Conservation (phyloP, 2,329 filamentous ascomycete genomes). For the Trematosphaeria pertusa region DNA sequence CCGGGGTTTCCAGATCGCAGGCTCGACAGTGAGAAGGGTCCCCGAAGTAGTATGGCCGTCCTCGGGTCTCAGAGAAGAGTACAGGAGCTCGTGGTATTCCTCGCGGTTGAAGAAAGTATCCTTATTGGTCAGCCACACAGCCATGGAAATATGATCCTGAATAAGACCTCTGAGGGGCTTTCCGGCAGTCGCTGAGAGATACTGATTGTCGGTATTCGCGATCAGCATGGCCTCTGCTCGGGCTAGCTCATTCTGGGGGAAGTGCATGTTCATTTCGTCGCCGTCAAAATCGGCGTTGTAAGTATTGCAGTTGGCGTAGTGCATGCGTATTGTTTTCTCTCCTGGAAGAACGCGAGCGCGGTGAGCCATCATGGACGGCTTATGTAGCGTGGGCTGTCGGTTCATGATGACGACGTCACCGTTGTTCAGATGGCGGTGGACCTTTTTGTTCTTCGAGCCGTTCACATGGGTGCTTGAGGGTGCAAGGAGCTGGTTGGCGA, state of each 20-base stretch:
- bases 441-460: conserved; percentile 89
- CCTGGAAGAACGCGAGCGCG: conserved; percentile 88
- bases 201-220: conserved; percentile 96
- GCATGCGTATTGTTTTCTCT: conserved; percentile 98
- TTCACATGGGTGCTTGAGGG: conserved; percentile 77
- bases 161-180: conserved; percentile 95
- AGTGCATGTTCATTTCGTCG: conserved; percentile 99
- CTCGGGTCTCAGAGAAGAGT: conserved; percentile 87
- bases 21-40: conserved; percentile 79
- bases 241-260: conserved; percentile 95
- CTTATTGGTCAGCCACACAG: conserved; percentile 85
- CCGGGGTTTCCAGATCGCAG: conserved; percentile 81
- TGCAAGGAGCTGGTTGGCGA: conserved; percentile 92
- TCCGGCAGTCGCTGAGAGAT: conserved; percentile 90
- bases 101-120: conserved; percentile 89
- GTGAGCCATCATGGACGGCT: conserved; percentile 99
- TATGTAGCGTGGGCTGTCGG: conserved; percentile 95
- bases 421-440: conserved; percentile 93
- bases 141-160: conserved; percentile 97
- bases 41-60: conserved; percentile 86
- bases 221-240: conserved; percentile 91
- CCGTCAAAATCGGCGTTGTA: conserved; percentile 99
- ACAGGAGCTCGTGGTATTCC: conserved; percentile 93
- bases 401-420: conserved; percentile 99
- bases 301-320: conserved; percentile 99